phyloP scores from a whole-genome alignment of 371 early-diverging fungal species.

The Lichtheimia corymbifera region DNA sequence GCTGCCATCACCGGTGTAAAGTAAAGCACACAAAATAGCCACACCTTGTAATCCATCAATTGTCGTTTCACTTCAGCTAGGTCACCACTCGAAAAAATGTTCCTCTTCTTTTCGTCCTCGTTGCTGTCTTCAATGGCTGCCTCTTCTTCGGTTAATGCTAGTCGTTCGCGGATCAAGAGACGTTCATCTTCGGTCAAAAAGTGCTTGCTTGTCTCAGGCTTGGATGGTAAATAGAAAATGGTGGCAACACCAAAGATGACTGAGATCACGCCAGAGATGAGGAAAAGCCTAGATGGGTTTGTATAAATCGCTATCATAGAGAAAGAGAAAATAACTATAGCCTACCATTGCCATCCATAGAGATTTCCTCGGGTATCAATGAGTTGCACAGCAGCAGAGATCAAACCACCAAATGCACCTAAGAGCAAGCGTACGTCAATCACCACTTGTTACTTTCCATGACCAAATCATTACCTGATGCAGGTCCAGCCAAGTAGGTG shows the following conservation, averaged over 20 bases:
- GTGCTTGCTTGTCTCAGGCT: slow-evolving; percentile 38
- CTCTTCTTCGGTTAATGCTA: slow-evolving; percentile 9
- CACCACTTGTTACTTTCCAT: neutral
- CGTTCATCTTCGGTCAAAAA: slow-evolving; percentile 45
- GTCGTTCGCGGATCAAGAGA: slow-evolving; percentile 19
- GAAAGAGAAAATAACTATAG: no score
- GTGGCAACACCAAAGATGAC: slow-evolving; percentile 43
- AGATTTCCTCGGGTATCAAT: slow-evolving; percentile 44
- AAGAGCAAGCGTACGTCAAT: no score
- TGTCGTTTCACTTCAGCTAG: slow-evolving; percentile 24
- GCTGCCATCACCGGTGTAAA: slow-evolving; percentile 58
- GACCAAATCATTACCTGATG: slow-evolving; percentile 24
- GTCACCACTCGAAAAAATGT: slow-evolving; percentile 12
- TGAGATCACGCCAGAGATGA: slow-evolving; percentile 41
- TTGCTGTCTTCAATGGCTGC: slow-evolving; percentile 1
- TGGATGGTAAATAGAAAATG: slow-evolving; percentile 41
- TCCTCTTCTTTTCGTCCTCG: slow-evolving; percentile 3
- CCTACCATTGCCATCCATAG: slow-evolving; percentile 54
- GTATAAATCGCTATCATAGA: neutral
- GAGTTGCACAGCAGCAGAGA: slow-evolving; percentile 46
- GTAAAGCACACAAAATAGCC: slow-evolving; percentile 46
- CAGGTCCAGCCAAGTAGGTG: slow-evolving; percentile 48
- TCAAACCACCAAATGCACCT: slow-evolving; percentile 51
- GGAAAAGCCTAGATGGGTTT: slow-evolving; percentile 28
- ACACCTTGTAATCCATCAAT: slow-evolving; percentile 41